Base-by-base conservation (phyloP, 495 filamentous ascomycete species). In the Neurospora sp. region DNA sequence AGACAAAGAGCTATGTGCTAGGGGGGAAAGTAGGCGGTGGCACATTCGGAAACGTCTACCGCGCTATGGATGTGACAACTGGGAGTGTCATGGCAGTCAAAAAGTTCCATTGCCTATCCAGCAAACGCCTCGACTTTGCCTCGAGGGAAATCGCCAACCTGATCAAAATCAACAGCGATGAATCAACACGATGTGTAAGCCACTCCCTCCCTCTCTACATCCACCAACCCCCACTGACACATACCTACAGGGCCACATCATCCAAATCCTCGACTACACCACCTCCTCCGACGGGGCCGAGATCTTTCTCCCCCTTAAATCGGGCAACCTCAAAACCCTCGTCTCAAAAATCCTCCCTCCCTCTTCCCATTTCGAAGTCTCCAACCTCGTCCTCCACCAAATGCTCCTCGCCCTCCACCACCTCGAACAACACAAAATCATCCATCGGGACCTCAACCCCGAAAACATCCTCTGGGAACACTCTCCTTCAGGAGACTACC, bases 361-460 rank as follows among this genome's bases (percentile, higher is more conserved):
- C 6, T 65, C 53, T 8, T 65, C 53, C 14, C 27, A 18, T 4
- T 61, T 71, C 22, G 40, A 42, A 1, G 12, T 80, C 5, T 74
- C 75, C 42, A 42, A 77, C 18, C 40, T 71, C 8, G 79, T 78
- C 9, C 69, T 83, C 9, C n/a, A 75, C 3, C 81, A 84, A 70
- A 80, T 80, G 76, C 76, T 84, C 3, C 74, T 76, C 0, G 82
- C 79, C 1, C 75, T 84, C 3, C 65, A 80, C 4, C 82, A 76
- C 71, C 74, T 83, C 4, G 76, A 71, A 0, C 22, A 14, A 0
- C 70, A 93, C 76, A 87, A 88, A 35, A 89, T 94, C 73, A 88
- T 94, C 72, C 92, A 94, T 78, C 86, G 92, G 8, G 92, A 94
- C 79, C 82, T 94, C 72, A 94, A 94, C 79, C 92, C 92, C 1